Base-by-base conservation (phyloP, 2,329 filamentous ascomycete genomes). In the Ploettnerulaceae sp. region DNA sequence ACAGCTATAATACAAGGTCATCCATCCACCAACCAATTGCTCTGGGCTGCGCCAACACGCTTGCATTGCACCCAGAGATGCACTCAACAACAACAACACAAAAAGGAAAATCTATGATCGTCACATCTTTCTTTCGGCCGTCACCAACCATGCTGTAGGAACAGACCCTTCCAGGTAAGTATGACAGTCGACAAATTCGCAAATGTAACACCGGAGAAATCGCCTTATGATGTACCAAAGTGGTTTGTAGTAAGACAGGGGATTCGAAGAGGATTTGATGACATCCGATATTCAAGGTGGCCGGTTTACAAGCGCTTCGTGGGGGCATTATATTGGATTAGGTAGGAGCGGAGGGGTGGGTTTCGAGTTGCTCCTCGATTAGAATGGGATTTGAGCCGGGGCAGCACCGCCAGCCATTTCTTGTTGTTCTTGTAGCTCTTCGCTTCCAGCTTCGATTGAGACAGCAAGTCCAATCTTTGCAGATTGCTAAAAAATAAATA, bases 401-500 rank as follows among this genome's bases (percentile, higher is more conserved):
- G 75, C 67, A 59, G 77, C 74, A 47, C 71, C 68, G 48, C 74
- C 75, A 51, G 68, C 66, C 37, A 56, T 38, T 67, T 89, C 84
- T 68, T 89, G 85, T 70, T 89, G 85, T 68, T 90, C 84, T 75
- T 93, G 86, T 58, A 95, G 73, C 66, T 94, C 89, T 67, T 95
- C 89, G 46, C 82, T 79, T 40, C 82, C 82, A 42, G 86, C 81
- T 74, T 95, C 89, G 58, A 95, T 88, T 37, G 90, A 95, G 60
- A 98, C 88, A 52, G 89, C 89, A 55, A 98, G 78, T 59, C 93
- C 93, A 60, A 97, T 80, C 77, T 97, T 97, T 59, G 91, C 88
- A 72, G 86, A 79, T 82, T 93, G 89, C 93, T 98, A 60, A 45
- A 34, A 8, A 35, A 29, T 51, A 57, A n/a, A n/a, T n/a, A n/a